Base-by-base conservation (phyloP, 2,329 filamentous ascomycete genomes). In the Colletotrichum sp. region DNA sequence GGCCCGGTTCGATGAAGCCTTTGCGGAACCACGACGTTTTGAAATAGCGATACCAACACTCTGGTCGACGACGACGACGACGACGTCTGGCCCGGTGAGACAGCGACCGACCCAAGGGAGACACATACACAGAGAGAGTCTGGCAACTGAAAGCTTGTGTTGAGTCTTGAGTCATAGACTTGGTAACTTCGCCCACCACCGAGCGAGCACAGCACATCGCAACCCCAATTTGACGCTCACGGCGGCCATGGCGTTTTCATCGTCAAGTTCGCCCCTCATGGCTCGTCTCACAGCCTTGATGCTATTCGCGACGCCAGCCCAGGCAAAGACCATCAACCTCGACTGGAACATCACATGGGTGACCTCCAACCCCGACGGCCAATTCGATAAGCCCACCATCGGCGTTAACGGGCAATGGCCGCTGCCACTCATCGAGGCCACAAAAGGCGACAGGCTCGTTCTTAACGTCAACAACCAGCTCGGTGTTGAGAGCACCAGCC, bases 331-430 rank as follows among this genome's bases (percentile, higher is more conserved):
- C 0, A 86, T 92, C 55, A 88, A 84, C 8, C 90, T 90, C 79
- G 84, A 92, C 80, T 93, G 91, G 86, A 90, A 91, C 71, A 86
- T 92, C 62, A 90, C 89, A 67, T 93, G 92, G 91, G 90, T 93
- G 16, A 88, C 83, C 70, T 88, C 89, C 10, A 89, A 90, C 68
- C 93, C 93, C 1, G 93, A 94, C 85, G 91, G 91, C 5, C 81
- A 85, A 44, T 86, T 87, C 34, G 83, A 86, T 10, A 88, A 93
- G 60, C 88, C 90, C 34, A 88, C 90, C 2, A 92, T 94, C 80
- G 92, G 91, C 13, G 91, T 95, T 81, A 95, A 95, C 80, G 88
- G 88, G 15, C 82, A 90, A 81, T 93, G 93, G 91, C 93, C 93
- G 4, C 88, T 92, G 30, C 93, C 93, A 2, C 81, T 86, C 15